phyloP scores from a whole-genome alignment of 176 grass and related monocot genomes.

The Dendrocalamus sinicus region DNA sequence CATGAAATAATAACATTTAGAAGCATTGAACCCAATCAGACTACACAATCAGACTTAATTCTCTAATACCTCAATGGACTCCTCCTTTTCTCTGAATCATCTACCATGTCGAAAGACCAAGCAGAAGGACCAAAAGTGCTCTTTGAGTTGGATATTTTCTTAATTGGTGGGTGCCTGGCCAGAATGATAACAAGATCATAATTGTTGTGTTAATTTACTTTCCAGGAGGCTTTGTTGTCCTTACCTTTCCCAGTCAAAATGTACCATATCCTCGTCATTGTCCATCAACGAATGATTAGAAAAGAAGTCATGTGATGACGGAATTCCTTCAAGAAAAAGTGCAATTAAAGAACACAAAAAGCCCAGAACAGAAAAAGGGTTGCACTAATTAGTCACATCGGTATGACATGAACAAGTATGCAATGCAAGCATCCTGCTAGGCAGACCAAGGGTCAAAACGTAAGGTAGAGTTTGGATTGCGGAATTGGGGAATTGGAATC shows the following conservation, averaged over 20 bases:
- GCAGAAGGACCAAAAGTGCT: conserved; percentile 43
- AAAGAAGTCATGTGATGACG: conserved; percentile 44
- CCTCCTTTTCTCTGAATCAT: conserved; percentile 55
- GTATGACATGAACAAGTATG: conserved; percentile 17
- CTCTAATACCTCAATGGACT: conserved; percentile 53
- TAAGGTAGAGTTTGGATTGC: not conserved
- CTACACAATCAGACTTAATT: conserved; percentile 14
- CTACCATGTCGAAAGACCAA: conserved; percentile 43
- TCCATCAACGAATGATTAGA: conserved; percentile 42
- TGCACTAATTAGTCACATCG: conserved; percentile 30
- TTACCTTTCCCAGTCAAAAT: conserved; percentile 62
- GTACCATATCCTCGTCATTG: conserved; percentile 20
- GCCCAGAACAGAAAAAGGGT: not conserved
- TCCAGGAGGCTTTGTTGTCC: conserved; percentile 30
- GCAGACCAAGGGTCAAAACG: not conserved
- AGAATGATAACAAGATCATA: conserved; percentile 41
- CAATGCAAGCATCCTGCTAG: conserved; percentile 29
- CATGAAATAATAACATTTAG: conserved; percentile 6
- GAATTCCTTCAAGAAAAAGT: conserved; percentile 40
- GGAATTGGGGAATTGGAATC: not conserved
- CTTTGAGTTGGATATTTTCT: conserved; percentile 45
- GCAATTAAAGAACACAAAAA: conserved; percentile 25
- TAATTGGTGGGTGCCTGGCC: conserved; percentile 39
- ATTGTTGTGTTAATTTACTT: conserved; percentile 18
- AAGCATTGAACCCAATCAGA: conserved; percentile 30